Evolutionary conservation across 1,139 yeast genomes (phyloP).

Genomic region (Saccharomycopsis phalli): DNA sequence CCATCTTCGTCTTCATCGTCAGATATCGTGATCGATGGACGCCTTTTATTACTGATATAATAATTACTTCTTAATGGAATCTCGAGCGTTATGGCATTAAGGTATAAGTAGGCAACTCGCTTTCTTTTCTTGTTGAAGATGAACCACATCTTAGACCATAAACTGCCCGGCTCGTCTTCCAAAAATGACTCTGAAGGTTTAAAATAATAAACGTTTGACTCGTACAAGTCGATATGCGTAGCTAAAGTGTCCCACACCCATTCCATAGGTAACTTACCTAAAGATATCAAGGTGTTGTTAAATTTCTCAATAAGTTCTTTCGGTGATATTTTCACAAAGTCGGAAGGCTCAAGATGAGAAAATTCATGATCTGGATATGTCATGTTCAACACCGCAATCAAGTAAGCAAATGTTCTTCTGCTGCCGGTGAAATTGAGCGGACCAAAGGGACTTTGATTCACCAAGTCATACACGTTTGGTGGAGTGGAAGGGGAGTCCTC

Average conservation of each 20-base stretch:
- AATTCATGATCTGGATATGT: constrained; percentile 96
- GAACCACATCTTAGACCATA: constrained; percentile 93
- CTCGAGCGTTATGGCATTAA: constrained; percentile 30
- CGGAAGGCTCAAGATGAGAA: constrained; percentile 76
- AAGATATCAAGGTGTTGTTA: constrained; percentile 69
- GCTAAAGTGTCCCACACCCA: constrained; percentile 90
- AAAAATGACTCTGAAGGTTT: constrained; percentile 74
- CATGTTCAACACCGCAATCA: constrained; percentile 83
- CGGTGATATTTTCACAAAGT: constrained; percentile 52
- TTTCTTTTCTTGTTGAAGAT: constrained; percentile 84
- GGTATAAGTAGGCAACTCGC: constrained; percentile 77
- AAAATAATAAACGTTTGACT: constrained; percentile 69
- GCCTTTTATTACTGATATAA: constrained; percentile 21
- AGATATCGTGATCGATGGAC: constrained; percentile 24
- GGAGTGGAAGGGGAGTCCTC: constrained; percentile 12
- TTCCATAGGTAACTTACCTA: constrained; percentile 49
- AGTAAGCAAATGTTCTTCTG: constrained; percentile 80
- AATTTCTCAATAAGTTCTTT: constrained; percentile 57
- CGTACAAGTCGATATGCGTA: constrained; percentile 71
- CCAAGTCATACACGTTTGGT: constrained; percentile 16
- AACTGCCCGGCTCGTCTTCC: constrained; percentile 64
- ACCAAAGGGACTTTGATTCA: constrained; percentile 71
- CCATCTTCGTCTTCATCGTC: constrained; percentile 18
- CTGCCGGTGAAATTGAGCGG: constrained; percentile 79
- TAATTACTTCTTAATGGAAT: constrained; percentile 21